Evolutionary conservation across 805 yeast species (phyloP), one percentile per base, ranked within the genome.

Genomic region (Candida ovalis): DNA sequence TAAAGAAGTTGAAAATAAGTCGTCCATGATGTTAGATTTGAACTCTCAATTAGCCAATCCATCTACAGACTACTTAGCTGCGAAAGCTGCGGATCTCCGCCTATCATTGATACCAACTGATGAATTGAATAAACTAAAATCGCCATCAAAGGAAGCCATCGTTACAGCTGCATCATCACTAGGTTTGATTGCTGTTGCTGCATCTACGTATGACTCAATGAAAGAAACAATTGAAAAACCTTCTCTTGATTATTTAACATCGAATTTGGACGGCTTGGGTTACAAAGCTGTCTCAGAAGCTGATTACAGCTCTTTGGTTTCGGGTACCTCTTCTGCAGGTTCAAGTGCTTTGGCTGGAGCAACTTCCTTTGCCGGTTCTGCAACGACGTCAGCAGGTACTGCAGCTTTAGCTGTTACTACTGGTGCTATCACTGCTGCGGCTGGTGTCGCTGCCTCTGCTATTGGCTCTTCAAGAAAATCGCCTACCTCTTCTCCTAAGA

Each of bases 161-260:
- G 48, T 53, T 36, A 45, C 55, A 32, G 49, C 37, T 40, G 73
- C 75, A 0, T 44, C 54, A 15, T 66, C 62, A 7, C 52, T 63
- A 25, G 77, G 73, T 1, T 59, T 70, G 30, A 61, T 66, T 15
- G 62, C 74, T 19, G 59, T 77, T 13, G 60, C 72, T 0, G 42
- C 58, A 2, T 38, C 46, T 32, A 35, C 72, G 32, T 59, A 63
- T 37, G 62, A 65, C 4, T 15, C 56, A 4, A 36, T 57, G 48
- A 52, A 48, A 35, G 44, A 43, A n/a, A 44, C 45, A 4, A 46
- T 45, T 37, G 60, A 57, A 10, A 48, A 45, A 2, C 70, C 73
- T 5, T 45, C 69, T 7, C 25, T 68, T 12, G 64, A 59, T 6
- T 58, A 49, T 37, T 55, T 70, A 33, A 43, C 52, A 7, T 40